These are phyloP conservation scores for Seiridium unicorne DNA, from an alignment of 2,329 filamentous ascomycete species.

Conservation along the genomic window DNA sequence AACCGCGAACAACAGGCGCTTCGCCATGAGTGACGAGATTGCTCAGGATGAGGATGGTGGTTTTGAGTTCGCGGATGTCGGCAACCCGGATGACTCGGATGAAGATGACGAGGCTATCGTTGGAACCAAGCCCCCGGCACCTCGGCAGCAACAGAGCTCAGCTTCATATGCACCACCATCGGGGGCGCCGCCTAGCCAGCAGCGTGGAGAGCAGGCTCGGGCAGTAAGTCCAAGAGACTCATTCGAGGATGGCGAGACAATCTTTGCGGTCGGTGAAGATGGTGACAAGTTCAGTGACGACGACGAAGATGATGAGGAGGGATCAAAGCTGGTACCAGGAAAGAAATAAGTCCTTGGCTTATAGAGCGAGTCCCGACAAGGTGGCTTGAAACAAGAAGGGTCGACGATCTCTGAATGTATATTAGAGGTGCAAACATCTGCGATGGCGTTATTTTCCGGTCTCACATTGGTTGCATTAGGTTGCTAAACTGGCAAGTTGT, in stretches of 20 bases:
- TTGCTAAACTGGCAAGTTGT: neutral
- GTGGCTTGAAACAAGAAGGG: neutral
- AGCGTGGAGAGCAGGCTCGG: conserved; percentile 12
- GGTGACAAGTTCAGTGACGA: conserved; percentile 80
- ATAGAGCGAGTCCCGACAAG: neutral
- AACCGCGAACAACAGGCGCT: conserved; percentile 92
- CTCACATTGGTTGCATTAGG: neutral
- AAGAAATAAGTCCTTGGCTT: conserved; percentile 32
- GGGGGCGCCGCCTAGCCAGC: conserved; percentile 20
- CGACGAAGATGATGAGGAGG: conserved; percentile 54
- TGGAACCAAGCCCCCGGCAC: conserved; percentile 34
- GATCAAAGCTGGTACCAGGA: conserved; percentile 52
- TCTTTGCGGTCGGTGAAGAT: conserved; percentile 90
- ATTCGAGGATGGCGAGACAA: conserved; percentile 82
- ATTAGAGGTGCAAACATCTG: neutral
- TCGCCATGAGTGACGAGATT: conserved; percentile 98
- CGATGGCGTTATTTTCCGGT: neutral
- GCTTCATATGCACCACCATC: conserved; percentile 14
- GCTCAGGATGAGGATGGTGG: conserved; percentile 95
- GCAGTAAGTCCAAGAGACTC: conserved; percentile 55
- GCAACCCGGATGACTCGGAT: conserved; percentile 66
- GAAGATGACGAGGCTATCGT: conserved; percentile 56
- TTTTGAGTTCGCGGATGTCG: conserved; percentile 93
- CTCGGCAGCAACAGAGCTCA: conserved; percentile 11
- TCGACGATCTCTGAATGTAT: neutral